Evolutionary conservation across 108 stramenopile species (phyloP).

Genomic region (Pseudonitzschia multistriata): DNA sequence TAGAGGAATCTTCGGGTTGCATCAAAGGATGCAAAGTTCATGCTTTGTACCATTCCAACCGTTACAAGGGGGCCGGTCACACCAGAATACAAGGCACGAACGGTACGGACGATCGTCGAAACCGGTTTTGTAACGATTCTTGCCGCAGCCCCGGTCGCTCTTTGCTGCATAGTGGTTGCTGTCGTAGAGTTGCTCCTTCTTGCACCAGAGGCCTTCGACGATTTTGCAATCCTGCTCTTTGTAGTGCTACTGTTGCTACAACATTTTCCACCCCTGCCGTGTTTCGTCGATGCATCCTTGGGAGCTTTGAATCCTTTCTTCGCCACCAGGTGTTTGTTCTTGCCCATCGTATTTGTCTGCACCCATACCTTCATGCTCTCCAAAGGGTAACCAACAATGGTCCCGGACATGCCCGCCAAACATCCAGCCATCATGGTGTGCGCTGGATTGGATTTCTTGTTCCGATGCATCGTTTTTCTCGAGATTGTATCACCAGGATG

Average conservation of each 20-base stretch:
- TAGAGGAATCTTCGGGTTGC: slow-evolving; percentile 50
- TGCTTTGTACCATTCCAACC: slow-evolving; percentile 59
- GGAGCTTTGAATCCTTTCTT: not conserved
- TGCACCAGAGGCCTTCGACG: not conserved
- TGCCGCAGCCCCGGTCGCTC: not conserved
- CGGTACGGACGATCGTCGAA: slow-evolving; percentile 25
- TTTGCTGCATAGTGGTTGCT: not conserved
- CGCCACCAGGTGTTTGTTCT: slow-evolving; percentile 10
- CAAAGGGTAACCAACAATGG: slow-evolving; percentile 62
- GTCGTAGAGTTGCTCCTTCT: slow-evolving; percentile 5
- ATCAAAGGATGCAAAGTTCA: slow-evolving; percentile 80
- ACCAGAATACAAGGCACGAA: slow-evolving; percentile 65
- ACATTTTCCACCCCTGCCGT: not conserved
- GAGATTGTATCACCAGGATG: no score
- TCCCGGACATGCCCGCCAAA: slow-evolving; percentile 55
- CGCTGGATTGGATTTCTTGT: not conserved
- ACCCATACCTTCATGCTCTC: slow-evolving; percentile 69
- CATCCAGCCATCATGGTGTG: slow-evolving; percentile 55
- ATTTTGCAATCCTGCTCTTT: not conserved
- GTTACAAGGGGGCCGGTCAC: slow-evolving; percentile 61
- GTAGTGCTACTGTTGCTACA: not conserved
- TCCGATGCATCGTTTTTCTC: not conserved
- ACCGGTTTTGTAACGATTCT: slow-evolving; percentile 9
- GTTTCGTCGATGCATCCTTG: not conserved
- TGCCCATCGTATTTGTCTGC: slow-evolving; percentile 47